Evolutionary conservation across 805 yeast species (phyloP).

Genomic region (Kuraishia borneana): DNA sequence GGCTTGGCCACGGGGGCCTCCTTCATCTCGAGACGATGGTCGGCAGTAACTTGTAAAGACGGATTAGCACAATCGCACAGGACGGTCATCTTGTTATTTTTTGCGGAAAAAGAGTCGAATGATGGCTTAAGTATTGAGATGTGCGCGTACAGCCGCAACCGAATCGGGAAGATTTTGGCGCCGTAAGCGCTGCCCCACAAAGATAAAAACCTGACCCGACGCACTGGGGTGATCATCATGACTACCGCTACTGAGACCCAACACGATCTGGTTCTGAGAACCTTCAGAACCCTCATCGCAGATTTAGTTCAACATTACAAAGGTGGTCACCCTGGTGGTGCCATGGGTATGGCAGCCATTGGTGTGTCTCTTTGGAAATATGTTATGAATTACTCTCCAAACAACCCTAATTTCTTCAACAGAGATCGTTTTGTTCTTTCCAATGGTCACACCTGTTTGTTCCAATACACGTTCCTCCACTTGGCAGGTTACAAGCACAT

Average conservation of each 20-base stretch:
- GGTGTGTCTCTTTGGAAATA: conserved; percentile 25
- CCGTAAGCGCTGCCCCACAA: too few species aligned
- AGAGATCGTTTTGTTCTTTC: conserved; percentile 26
- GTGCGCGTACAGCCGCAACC: too few species aligned
- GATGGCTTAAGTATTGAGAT: too few species aligned
- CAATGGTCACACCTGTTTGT: conserved; percentile 25
- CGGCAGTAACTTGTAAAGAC: conserved; percentile 11
- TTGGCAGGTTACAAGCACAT: conserved; percentile 21
- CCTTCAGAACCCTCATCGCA: conserved; percentile 21
- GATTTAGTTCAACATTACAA: conserved; percentile 21
- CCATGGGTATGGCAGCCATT: conserved; percentile 29
- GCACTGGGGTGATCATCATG: too few species aligned
- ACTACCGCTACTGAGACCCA: conserved; percentile 2
- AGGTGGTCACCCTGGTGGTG: conserved; percentile 38
- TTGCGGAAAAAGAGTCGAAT: too few species aligned
- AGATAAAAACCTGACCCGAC: too few species aligned
- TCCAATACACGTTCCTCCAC: conserved; percentile 18
- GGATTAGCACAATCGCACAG: conserved; percentile 6
- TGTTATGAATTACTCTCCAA: conserved; percentile 18
- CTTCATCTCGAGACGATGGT: conserved; percentile 9
- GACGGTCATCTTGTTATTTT: neutral
- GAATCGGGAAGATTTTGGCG: too few species aligned
- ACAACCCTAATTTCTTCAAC: conserved; percentile 21
- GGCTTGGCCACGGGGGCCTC: conserved; percentile 13
- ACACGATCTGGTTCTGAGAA: conserved; percentile 16